Percentiles rank a stretch among this genome's conserved stretches.
phyloP scores from a whole-genome alignment of 371 early-diverging fungal species.

The Haplosporangium sp. region DNA sequence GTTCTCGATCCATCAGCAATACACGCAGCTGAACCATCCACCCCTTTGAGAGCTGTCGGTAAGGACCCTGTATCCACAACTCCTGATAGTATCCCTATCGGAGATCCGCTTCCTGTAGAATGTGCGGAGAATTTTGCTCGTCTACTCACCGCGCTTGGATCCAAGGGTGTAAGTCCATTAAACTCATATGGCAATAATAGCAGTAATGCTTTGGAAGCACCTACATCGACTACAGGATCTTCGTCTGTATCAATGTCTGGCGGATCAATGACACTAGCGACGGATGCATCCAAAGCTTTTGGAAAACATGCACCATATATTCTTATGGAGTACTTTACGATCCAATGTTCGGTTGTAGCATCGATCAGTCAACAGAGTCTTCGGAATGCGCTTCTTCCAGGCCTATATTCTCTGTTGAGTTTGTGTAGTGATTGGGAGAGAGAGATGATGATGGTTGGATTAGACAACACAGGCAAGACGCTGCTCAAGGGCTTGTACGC shows the following conservation, averaged over 20 bases:
- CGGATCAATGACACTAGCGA: constrained; percentile 25
- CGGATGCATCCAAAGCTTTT: constrained; percentile 64
- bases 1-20: not conserved
- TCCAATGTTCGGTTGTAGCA: constrained; percentile 71
- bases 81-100: constrained; percentile 10
- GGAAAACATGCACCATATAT: constrained; percentile 78
- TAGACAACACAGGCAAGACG: constrained; percentile 69
- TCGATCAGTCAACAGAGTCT: constrained; percentile 62
- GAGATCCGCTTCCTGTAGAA: constrained; percentile 62
- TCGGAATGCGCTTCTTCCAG: constrained; percentile 69
- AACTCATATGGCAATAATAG: constrained; percentile 4
- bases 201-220: constrained; percentile 24
- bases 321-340: constrained; percentile 71
- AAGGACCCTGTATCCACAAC: not conserved
- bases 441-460: constrained; percentile 71
- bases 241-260: constrained; percentile 9
- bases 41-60: not conserved
- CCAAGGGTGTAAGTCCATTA: constrained; percentile 35
- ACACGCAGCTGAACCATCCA: not conserved
- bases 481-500: constrained; percentile 68
- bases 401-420: constrained; percentile 77
- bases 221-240: constrained; percentile 8
- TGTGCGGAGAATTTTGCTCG: constrained; percentile 69
- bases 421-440: constrained; percentile 76
- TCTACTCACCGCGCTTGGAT: constrained; percentile 62